Evolutionary conservation across 148 eudicot genomes (phyloP), one percentile per base, ranked within the genome.

Genomic region (Fagopyrum homotropicum): DNA sequence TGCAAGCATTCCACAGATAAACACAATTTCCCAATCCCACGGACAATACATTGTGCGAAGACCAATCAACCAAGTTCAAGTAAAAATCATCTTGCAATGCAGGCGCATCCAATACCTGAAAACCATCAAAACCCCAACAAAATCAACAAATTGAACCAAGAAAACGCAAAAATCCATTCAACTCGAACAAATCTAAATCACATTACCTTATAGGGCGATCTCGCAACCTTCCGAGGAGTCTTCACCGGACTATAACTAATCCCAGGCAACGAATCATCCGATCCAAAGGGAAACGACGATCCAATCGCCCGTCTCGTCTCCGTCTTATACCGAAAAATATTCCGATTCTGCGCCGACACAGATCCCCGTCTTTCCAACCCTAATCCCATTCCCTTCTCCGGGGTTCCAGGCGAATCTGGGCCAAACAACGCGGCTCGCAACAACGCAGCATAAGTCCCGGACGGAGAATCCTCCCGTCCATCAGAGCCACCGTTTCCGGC

Each of bases 21-120:
- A 93, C 98, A 54, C 92, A 88, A 74, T 85, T 91, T 2, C 91
- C 93, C 82, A 93, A 83, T 64, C 98, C 98, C 48, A 93, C 98
- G 45, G 98, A 86, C 79, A 93, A 84, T 4, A 93, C 89, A 81
- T 93, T 89, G 57, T 84, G 81, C 1, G 98, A 81, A 57, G 98
- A 93, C 98, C 98, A 93, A 73, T 93, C 98, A 26, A 93, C 94
- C 79, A 93, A 92, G 76, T 91, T 93, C 78, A 91, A 82, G 75
- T 93, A 91, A 79, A 93, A 93, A 88, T 93, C 98, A 82, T 93
- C 98, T 79, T 93, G 97, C 85, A 93, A 88, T 70, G 89, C 89
- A 7, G 98, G 98, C 46, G 98, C 98, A 89, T 91, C 98, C 89
- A 93, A 81, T 35, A 93, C 96, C 98, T 93, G 83, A 46, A 9